Percentiles rank a stretch among this genome's conserved stretches.
These are phyloP conservation scores for Gymnopilus junonius DNA, from an alignment of 768 basidiomycete genomes.

Conservation along the genomic window DNA sequence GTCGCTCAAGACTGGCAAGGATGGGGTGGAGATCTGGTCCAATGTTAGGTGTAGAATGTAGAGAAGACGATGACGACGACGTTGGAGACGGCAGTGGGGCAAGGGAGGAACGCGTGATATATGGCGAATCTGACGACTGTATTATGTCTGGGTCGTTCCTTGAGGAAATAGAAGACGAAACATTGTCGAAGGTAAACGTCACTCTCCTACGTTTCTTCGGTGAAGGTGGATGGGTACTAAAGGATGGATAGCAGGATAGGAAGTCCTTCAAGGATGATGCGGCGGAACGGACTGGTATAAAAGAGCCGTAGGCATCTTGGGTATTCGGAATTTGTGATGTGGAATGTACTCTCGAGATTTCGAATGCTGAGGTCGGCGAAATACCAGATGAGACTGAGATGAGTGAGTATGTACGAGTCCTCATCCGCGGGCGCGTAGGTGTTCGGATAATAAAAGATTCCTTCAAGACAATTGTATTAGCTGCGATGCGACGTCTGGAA, in stretches of 20 bases:
- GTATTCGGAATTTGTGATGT: slow-evolving; percentile 24
- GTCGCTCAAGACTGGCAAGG: slow-evolving; percentile 52
- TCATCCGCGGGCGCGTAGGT: slow-evolving; percentile 12
- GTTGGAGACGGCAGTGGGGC: slow-evolving; percentile 23
- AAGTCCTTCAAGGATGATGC: slow-evolving; percentile 24
- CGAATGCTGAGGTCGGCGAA: slow-evolving; percentile 23
- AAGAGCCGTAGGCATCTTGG: slow-evolving; percentile 30
- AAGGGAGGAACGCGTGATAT: slow-evolving; percentile 24
- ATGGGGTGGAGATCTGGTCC: slow-evolving; percentile 45
- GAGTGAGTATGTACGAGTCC: slow-evolving; percentile 31
- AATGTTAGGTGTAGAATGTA: slow-evolving; percentile 4
- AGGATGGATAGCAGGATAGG: slow-evolving; percentile 18
- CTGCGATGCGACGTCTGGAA: background rate
- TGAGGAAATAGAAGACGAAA: slow-evolving; percentile 17
- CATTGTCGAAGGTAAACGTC: slow-evolving; percentile 24
- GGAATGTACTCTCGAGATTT: slow-evolving; percentile 28
- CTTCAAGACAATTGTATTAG: background rate
- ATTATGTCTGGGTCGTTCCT: slow-evolving; percentile 18
- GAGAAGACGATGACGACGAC: slow-evolving; percentile 19
- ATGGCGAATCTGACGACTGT: slow-evolving; percentile 21
- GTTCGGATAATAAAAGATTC: background rate
- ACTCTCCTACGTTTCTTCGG: slow-evolving; percentile 23
- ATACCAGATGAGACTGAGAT: slow-evolving; percentile 29
- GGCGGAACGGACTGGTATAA: slow-evolving; percentile 33
- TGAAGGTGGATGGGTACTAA: slow-evolving; percentile 4